Evolutionary conservation across 208 protist species (phyloP), one percentile per base, ranked within the genome.

Genomic region (Trypanosoma brucei): DNA sequence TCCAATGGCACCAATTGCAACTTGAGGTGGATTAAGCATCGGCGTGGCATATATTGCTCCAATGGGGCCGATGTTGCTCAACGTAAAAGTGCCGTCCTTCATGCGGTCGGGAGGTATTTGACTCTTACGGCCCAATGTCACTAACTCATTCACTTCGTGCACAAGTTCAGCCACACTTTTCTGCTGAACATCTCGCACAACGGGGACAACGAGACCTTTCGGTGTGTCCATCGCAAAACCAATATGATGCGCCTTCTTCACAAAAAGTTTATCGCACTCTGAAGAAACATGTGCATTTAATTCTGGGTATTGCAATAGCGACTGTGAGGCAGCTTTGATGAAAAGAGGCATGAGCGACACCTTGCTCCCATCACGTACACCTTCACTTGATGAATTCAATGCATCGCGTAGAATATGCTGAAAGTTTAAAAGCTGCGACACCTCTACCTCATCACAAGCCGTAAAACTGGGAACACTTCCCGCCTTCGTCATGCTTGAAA

Each of bases 21-120:
- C 95, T 60, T 98, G 83, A 14, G 96, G 96, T 11, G 84, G 68
- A 9, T 95, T 53, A 57, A 98, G 65, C 40, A 98, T 75, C 7
- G 97, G 96, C 36, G 60, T 75, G 13, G 90, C 70, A 48, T 95
- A 95, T 0, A 92, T 98, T 30, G 93, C 96, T n/a, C 97, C 97
- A 59, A 99, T 96, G 11, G 83, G 75, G 31, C 97, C 97, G 72
- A 99, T 97, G 79, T 99, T 99, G 42, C 90, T 97, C 6, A 99
- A 63, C 11, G 96, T 94, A 73, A 99, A 97, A 36, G 96, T 98
- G 58, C 95, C 96, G 33, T 83, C 93, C 2, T 65, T 59, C 55
- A 98, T 69, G 68, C 96, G 82, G 36, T 66, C 62, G n/a, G 70
- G 55, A 30, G 63, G 62, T 6, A 97, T 64, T 46, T 72, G 75